These are phyloP conservation scores for Saccharomycopsis schoenii DNA, from an alignment of 805 yeast species.

Conservation along the genomic window DNA sequence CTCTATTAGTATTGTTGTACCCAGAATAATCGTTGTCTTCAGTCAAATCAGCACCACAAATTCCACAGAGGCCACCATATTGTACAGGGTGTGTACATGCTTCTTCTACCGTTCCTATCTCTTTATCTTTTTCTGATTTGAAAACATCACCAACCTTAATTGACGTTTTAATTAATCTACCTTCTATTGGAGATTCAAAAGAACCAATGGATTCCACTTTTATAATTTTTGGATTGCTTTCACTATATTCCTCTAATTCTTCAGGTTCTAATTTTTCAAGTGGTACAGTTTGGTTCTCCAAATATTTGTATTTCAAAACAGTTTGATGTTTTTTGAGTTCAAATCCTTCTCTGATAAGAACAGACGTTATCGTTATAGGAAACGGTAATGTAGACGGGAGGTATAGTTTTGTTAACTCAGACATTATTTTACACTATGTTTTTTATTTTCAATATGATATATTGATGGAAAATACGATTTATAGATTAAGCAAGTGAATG, in stretches of 20 bases:
- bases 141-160: constrained; percentile 55
- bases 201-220: constrained; percentile 63
- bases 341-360: constrained; percentile 37
- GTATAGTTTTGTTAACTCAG: constrained; percentile 34
- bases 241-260: constrained; percentile 32
- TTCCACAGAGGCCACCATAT: constrained; percentile 88
- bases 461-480: background rate
- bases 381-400: constrained; percentile 57
- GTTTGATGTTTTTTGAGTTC: constrained; percentile 41
- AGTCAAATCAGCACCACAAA: constrained; percentile 75
- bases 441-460: background rate
- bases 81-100: constrained; percentile 91
- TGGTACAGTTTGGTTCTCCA: constrained; percentile 34
- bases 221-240: constrained; percentile 26
- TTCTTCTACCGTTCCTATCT: constrained; percentile 49
- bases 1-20: constrained; percentile 44
- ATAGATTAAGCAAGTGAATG: too few relatives aligned
- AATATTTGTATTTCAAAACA: constrained; percentile 52
- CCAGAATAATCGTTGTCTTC: constrained; percentile 56
- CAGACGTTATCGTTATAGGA: constrained; percentile 54
- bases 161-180: constrained; percentile 43
- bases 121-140: constrained; percentile 30
- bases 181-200: constrained; percentile 78
- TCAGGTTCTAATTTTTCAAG: constrained; percentile 20
- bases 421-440: background rate